Evolutionary conservation across 2,329 filamentous ascomycete genomes (phyloP).

Genomic region (Hirsutella minnesotensis): DNA sequence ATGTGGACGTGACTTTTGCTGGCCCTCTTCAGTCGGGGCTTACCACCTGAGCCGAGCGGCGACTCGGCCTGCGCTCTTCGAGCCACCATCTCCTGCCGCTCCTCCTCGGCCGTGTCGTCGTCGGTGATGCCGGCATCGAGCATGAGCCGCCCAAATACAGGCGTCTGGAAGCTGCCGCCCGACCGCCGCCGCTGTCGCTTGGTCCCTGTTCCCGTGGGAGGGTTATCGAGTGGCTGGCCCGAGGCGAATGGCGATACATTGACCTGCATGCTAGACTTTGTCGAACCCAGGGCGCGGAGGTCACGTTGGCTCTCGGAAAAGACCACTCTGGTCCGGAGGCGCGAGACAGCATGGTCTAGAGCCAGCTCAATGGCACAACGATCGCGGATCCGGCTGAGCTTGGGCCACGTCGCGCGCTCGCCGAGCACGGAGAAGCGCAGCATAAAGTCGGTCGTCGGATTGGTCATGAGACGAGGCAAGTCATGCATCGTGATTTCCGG

Average conservation of each 20-base stretch:
- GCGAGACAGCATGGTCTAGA: slow-evolving; percentile 62
- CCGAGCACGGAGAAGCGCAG: slow-evolving; percentile 62
- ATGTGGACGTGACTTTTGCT: slow-evolving; percentile 27
- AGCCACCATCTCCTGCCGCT: not conserved
- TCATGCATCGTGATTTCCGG: slow-evolving; percentile 66
- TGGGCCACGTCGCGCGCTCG: slow-evolving; percentile 85
- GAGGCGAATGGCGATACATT: slow-evolving; percentile 9
- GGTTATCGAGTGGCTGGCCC: slow-evolving; percentile 8
- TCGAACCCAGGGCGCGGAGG: slow-evolving; percentile 32
- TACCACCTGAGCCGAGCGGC: slow-evolving; percentile 18
- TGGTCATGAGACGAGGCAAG: slow-evolving; percentile 65
- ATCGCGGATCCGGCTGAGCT: slow-evolving; percentile 73
- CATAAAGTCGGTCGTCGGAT: slow-evolving; percentile 84
- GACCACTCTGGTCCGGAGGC: slow-evolving; percentile 53
- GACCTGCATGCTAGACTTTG: slow-evolving; percentile 15
- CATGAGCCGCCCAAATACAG: slow-evolving; percentile 21
- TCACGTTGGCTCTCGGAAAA: slow-evolving; percentile 56
- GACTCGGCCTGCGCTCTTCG: slow-evolving; percentile 16
- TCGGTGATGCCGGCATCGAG: slow-evolving; percentile 29
- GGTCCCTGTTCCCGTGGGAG: slow-evolving; percentile 16
- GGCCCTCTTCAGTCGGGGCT: slow-evolving; percentile 28
- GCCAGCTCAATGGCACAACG: slow-evolving; percentile 82
- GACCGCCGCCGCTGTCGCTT: slow-evolving; percentile 35
- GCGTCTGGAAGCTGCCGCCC: slow-evolving; percentile 32
- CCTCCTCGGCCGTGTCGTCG: slow-evolving; percentile 28